Conservation (phyloP, 2,329 filamentous ascomycete species). For the Epichloe aotearoae region DNA sequence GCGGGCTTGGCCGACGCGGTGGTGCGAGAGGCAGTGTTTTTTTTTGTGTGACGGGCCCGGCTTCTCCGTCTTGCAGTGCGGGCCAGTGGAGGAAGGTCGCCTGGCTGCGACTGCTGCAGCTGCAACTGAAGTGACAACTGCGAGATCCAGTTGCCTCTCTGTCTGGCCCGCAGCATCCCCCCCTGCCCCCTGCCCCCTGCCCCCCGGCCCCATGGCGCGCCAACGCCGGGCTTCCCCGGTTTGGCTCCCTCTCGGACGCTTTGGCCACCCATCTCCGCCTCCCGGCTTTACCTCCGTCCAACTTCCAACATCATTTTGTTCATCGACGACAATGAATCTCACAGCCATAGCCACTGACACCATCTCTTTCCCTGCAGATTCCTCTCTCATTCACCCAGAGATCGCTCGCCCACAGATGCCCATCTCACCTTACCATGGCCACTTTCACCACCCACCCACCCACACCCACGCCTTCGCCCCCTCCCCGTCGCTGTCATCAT, state of each 20-base stretch:
- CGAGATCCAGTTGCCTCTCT: neutral
- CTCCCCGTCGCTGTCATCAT: constrained; percentile 48
- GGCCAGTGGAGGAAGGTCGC: too few relatives aligned
- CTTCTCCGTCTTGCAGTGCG: too few relatives aligned
- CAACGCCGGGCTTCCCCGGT: neutral
- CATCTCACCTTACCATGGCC: constrained; percentile 31
- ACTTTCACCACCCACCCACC: constrained; percentile 35
- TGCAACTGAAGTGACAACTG: too few relatives aligned
- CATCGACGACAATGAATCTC: neutral
- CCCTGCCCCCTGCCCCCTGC: neutral
- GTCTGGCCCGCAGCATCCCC: too few relatives aligned
- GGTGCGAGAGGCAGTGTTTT: neutral
- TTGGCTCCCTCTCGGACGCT: neutral
- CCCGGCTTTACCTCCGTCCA: neutral
- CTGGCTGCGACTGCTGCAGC: too few relatives aligned
- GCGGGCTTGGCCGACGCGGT: neutral
- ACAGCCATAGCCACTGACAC: constrained; percentile 20
- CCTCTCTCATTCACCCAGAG: constrained; percentile 43
- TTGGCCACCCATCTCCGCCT: neutral
- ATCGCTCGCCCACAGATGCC: constrained; percentile 35
- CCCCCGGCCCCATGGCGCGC: neutral
- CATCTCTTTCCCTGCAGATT: constrained; percentile 28
- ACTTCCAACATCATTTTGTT: neutral
- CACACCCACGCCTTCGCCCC: constrained; percentile 37
- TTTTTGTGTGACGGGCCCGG: neutral